phyloP scores from a whole-genome alignment of 495 filamentous ascomycete species.

The Hypoxylon fuscum region DNA sequence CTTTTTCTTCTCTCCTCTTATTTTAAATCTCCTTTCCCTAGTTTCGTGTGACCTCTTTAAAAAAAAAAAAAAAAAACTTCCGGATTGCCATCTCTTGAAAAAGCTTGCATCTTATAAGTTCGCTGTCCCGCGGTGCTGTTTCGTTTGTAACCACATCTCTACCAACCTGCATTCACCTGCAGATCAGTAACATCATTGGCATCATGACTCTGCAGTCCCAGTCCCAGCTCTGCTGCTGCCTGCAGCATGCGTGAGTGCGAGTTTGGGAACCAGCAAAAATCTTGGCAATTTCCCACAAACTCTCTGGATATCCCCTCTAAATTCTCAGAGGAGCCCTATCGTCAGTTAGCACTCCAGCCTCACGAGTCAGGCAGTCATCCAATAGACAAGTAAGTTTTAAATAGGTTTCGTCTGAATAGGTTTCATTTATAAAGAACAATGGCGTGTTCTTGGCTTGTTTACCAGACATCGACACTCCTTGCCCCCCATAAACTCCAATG shows the following conservation, averaged over 20 bases:
- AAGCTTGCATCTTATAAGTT: background rate
- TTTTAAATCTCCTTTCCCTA: conserved; percentile 4
- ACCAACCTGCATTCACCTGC: conserved; percentile 23
- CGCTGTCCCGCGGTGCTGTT: conserved; percentile 6
- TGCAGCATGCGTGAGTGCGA: background rate
- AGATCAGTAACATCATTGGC: conserved; percentile 25
- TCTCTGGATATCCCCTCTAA: background rate
- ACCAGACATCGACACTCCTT: conserved; percentile 33
- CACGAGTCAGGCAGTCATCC: background rate
- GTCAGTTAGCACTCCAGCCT: conserved; percentile 3
- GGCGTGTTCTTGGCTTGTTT: conserved; percentile 36
- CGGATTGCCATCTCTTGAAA: background rate
- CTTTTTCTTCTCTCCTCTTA: conserved; percentile 7
- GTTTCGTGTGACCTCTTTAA: conserved; percentile 10
- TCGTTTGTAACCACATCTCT: conserved; percentile 10
- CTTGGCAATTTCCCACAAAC: background rate
- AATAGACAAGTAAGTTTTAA: conserved; percentile 19
- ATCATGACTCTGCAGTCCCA: conserved; percentile 28
- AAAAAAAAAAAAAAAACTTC: no score
- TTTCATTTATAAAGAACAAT: conserved; percentile 43
- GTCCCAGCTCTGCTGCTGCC: conserved; percentile 16
- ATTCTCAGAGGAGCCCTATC: background rate
- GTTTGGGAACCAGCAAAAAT: background rate
- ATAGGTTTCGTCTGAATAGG: conserved; percentile 29
- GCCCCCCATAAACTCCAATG: conserved; percentile 26